Evolutionary conservation across 2,329 filamentous ascomycete species (phyloP).

Genomic region (Aureobasidium zeae): DNA sequence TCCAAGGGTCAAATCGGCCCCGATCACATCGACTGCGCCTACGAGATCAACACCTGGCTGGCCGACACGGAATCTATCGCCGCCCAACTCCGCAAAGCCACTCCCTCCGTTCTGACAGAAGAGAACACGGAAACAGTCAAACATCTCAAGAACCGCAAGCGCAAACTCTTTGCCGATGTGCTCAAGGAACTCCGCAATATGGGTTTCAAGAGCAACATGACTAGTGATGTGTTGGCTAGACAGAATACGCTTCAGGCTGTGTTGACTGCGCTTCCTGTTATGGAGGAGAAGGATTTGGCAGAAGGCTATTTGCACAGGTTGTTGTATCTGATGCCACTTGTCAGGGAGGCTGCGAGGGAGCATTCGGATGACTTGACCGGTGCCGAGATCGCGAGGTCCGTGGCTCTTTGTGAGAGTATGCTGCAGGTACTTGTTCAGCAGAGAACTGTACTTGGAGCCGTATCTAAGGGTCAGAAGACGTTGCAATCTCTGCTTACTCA

Average conservation of each 20-base stretch:
- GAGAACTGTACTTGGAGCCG: constrained; percentile 40
- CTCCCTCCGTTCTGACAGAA: constrained; percentile 68
- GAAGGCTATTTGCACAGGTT: constrained; percentile 73
- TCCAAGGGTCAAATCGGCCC: constrained; percentile 48
- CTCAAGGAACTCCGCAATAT: constrained; percentile 75
- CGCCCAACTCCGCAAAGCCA: constrained; percentile 70
- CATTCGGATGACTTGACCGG: constrained; percentile 79
- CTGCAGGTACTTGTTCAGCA: constrained; percentile 57
- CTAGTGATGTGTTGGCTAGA: constrained; percentile 59
- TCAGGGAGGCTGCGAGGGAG: constrained; percentile 57
- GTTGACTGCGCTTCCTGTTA: constrained; percentile 46
- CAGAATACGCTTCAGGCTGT: constrained; percentile 65
- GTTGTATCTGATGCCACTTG: constrained; percentile 60
- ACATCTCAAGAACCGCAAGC: constrained; percentile 83
- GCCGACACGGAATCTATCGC: constrained; percentile 14
- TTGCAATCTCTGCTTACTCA: constrained; percentile 34
- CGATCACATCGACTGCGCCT: constrained; percentile 46
- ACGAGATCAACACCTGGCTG: constrained; percentile 20
- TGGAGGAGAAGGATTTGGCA: constrained; percentile 32
- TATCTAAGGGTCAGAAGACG: constrained; percentile 18
- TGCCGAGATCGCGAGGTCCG: constrained; percentile 68
- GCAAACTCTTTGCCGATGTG: constrained; percentile 81
- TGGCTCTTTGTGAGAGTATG: constrained; percentile 80
- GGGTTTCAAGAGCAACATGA: constrained; percentile 79
- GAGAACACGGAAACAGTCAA: constrained; percentile 79